These are phyloP conservation scores for Volvox carteri DNA, from an alignment of 163 green algal species.

Conservation along the genomic window DNA sequence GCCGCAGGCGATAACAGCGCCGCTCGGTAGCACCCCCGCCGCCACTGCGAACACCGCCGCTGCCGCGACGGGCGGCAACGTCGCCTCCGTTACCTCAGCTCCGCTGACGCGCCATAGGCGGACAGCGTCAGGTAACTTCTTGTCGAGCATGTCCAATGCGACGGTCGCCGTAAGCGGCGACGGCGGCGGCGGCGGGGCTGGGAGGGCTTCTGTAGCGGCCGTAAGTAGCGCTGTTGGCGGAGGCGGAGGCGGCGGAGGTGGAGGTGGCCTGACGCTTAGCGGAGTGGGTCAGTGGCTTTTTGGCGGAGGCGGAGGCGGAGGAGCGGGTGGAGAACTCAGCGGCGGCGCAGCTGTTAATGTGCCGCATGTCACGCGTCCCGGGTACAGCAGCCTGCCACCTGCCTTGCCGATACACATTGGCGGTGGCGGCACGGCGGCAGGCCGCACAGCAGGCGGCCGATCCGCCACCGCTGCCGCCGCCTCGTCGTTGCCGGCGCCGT, in stretches of 20 bases:
- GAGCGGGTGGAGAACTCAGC: background rate
- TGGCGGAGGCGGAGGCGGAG: background rate
- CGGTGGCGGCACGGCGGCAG: too few relatives aligned
- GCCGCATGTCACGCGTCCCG: background rate
- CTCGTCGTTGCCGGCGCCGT: background rate
- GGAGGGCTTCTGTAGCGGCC: background rate
- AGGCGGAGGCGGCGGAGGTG: background rate
- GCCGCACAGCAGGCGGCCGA: background rate
- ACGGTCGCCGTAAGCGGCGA: background rate
- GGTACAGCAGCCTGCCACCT: slow-evolving; percentile 26
- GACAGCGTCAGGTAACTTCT: background rate
- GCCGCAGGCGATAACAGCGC: background rate
- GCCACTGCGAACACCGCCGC: background rate
- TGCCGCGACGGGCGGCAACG: background rate
- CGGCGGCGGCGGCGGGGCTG: background rate
- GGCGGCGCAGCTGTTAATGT: background rate
- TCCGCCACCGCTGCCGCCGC: background rate
- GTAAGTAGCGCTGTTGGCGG: background rate
- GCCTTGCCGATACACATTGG: background rate
- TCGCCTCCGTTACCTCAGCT: background rate
- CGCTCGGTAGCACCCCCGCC: background rate
- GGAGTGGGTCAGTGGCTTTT: background rate
- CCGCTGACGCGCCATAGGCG: background rate
- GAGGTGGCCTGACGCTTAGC: background rate
- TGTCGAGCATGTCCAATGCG: background rate